These are phyloP conservation scores for Citrus maxima DNA, from an alignment of 345 rosid genomes.

Conservation along the genomic window DNA sequence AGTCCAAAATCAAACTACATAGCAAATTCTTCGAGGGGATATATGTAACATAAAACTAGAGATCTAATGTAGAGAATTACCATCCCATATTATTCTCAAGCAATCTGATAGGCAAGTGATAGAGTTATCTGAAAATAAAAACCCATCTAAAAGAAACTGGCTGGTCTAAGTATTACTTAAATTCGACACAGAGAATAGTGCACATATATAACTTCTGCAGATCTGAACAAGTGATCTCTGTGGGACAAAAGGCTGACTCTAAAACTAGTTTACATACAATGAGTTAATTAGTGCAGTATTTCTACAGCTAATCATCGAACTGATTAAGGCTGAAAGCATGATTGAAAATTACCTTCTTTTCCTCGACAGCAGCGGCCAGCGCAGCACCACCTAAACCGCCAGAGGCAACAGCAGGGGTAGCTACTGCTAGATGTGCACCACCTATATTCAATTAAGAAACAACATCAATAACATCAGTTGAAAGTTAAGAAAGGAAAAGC, in stretches of 20 bases:
- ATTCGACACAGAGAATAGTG: neutral
- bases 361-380: neutral
- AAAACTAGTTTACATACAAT: neutral
- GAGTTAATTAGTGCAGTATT: neutral
- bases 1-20: neutral
- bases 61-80: neutral
- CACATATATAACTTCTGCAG: neutral
- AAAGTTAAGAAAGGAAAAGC: neutral
- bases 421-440: constrained; percentile 1
- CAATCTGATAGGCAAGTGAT: neutral
- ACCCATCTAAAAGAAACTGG: neutral
- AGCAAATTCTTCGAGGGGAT: neutral
- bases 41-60: neutral
- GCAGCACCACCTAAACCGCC: neutral
- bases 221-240: neutral
- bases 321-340: neutral
- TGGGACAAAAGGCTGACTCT: neutral
- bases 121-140: too few relatives aligned
- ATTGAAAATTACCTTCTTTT: neutral
- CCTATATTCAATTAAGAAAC: neutral
- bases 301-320: neutral
- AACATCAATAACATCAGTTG: neutral
- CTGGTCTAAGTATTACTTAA: neutral
- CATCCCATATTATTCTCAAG: neutral
- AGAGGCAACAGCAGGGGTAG: neutral